Base-by-base conservation (phyloP, 2,329 filamentous ascomycete species). In the Ceratocystis smalleyi region DNA sequence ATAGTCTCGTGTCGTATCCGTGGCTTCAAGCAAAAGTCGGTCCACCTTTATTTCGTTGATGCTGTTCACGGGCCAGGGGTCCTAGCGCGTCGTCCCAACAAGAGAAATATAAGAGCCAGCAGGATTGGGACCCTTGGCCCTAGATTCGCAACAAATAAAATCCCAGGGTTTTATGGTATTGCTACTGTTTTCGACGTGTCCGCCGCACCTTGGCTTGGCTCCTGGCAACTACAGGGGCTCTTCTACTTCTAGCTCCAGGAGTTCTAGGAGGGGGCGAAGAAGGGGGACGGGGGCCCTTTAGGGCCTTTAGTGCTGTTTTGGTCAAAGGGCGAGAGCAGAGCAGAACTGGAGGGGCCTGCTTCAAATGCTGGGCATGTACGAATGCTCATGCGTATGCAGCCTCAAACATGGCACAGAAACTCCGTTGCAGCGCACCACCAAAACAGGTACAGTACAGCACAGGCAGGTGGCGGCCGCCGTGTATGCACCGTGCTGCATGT, bases 21-120 rank as follows among this genome's bases (percentile, higher is more conserved):
- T 55, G 30, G 51, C 51, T 55, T 55, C 51, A 55, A 27, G 10
- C 35, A 40, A 12, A 55, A 30, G 51, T 30, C 22, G 51, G 10
- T 27, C 27, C 51, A 55, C 17, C 17, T 24, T 49, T 55, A 55
- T 55, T 32, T 27, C 51, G 6, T 30, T 40, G 35, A 40, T 40
- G 35, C n/a, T 55, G 51, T 55, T 55, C 51, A 55, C 51, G 51
- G 51, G 51, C 51, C 51, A 55, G 51, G 45, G 51, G 51, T 55
- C 51, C 51, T 55, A 55, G 51, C 51, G 51, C 51, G 22, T 55
- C 51, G 51, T 55, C 51, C 51, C 51, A 55, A 55, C 51, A 55
- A 55, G 51, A 27, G 51, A 27, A 55, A 30, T 30, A 55, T 24
- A 55, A 55, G 8, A 30, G 51, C 45, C 22, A 55, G 24, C 8